Base-by-base conservation (phyloP, 345 rosid genomes). In the Toxicodendron radicans region DNA sequence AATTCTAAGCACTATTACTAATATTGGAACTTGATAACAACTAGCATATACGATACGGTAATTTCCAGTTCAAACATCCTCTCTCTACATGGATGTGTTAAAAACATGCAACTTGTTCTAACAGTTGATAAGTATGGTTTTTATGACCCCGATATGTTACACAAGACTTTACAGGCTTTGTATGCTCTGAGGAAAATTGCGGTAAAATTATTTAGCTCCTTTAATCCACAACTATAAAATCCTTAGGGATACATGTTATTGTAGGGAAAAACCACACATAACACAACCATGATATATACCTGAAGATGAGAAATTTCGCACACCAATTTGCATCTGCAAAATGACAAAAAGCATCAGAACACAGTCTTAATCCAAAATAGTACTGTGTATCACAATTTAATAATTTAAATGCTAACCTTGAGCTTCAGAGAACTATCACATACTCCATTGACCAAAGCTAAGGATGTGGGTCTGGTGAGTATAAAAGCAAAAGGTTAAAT, bases 301-400 rank as follows among this genome's bases (percentile, higher is more conserved):
- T 79, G 91, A 52, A 64, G 97, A 86, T 64, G 98, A 92, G 79
- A 92, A 92, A 75, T 78, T 77, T 20, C 83, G 90, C 18, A 85
- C 73, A 16, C 92, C 92, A 81, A 87, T 82, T 71, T 80, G 88
- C 79, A 85, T 64, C 97, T 92, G 84, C 72, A 83, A 83, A 84
- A 73, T 71, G 64, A 59, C n/a, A 68, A 56, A 57, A 38, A 66
- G 61, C 43, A 58, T 81, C 67, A 75, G 76, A 70, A 79, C 68
- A 71, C 46, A 66, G 58, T 20, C 43, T 68, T 48, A 53, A 7
- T n/a, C 56, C 64, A 27, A 48, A 46, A 66, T n/a, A 20, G 56
- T 14, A 58, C 7, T 2, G 48, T 56, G 18, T 76, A 45, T 61
- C 24, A 58, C 43, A 30, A 24, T 49, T 33, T 14, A 33, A 23